Percentiles rank a stretch among this genome's conserved stretches.
Evolutionary conservation across 1,139 yeast species (phyloP).

Genomic region (Lodderomyces jiufengensis): DNA sequence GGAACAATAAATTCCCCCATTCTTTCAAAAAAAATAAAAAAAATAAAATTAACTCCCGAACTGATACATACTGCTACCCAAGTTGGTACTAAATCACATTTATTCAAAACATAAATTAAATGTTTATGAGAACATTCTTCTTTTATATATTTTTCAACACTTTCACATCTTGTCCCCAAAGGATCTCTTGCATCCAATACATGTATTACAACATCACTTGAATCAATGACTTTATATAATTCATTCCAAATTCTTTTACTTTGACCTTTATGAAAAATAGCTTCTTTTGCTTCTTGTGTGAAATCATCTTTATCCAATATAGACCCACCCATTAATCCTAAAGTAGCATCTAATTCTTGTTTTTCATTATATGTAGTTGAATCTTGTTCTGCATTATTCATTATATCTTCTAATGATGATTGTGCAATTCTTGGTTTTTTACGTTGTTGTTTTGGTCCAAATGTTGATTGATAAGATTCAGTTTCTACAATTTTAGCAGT

Average conservation of each 20-base stretch:
- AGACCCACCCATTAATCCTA: slow-evolving; percentile 74
- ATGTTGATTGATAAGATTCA: slow-evolving; percentile 75
- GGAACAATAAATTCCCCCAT: slow-evolving; percentile 23
- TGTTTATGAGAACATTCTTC: slow-evolving; percentile 97
- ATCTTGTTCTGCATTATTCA: slow-evolving; percentile 56
- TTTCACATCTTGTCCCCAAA: slow-evolving; percentile 87
- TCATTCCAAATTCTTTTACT: slow-evolving; percentile 99
- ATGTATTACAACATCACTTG: slow-evolving; percentile 92
- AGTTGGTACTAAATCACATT: slow-evolving; percentile 97
- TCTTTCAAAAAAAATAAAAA: not conserved
- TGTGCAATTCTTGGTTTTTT: slow-evolving; percentile 82
- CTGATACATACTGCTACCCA: slow-evolving; percentile 95
- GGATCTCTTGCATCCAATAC: slow-evolving; percentile 98
- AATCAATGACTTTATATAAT: slow-evolving; percentile 91
- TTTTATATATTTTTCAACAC: slow-evolving; percentile 88
- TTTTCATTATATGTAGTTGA: slow-evolving; percentile 66
- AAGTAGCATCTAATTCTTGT: slow-evolving; percentile 66
- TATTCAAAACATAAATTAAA: slow-evolving; percentile 88
- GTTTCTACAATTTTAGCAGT: slow-evolving; percentile 80
- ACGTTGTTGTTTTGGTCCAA: slow-evolving; percentile 94
- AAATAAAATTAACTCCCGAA: not conserved
- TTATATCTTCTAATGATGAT: slow-evolving; percentile 78
- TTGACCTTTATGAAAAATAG: slow-evolving; percentile 94
- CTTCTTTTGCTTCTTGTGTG: slow-evolving; percentile 89
- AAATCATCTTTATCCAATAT: slow-evolving; percentile 71